Evolutionary conservation across 495 filamentous ascomycete species (phyloP).

Genomic region (Daldinia loculata): DNA sequence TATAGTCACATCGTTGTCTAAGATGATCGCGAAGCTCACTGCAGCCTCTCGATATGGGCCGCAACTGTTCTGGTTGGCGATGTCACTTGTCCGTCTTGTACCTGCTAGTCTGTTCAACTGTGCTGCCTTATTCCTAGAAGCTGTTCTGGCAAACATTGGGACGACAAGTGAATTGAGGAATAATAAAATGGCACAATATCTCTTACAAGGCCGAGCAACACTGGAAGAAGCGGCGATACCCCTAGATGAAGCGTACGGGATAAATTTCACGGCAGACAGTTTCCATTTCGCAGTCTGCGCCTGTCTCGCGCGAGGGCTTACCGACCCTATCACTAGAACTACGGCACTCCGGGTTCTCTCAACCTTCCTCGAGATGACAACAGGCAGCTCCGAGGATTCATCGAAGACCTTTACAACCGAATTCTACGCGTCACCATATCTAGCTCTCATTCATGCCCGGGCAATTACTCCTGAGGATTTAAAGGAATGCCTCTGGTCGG

Average conservation of each 20-base stretch:
- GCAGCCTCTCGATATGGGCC: constrained; percentile 69
- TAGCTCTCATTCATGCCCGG: constrained; percentile 59
- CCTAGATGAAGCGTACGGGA: constrained; percentile 68
- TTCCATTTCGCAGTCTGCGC: constrained; percentile 71
- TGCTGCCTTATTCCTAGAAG: constrained; percentile 67
- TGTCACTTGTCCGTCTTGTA: constrained; percentile 69
- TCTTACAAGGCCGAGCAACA: constrained; percentile 63
- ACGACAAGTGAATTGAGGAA: constrained; percentile 63
- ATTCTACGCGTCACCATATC: constrained; percentile 58
- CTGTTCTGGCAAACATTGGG: constrained; percentile 66
- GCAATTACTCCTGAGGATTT: constrained; percentile 57
- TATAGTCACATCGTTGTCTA: constrained; percentile 69
- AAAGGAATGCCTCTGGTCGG: constrained; percentile 61
- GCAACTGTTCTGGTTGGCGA: constrained; percentile 74
- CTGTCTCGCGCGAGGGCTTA: constrained; percentile 67
- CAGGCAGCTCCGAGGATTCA: constrained; percentile 42
- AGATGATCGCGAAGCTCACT: constrained; percentile 74
- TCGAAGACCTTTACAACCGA: constrained; percentile 43
- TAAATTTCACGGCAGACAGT: constrained; percentile 68
- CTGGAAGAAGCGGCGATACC: constrained; percentile 66
- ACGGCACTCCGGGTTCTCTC: constrained; percentile 64
- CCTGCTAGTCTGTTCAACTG: constrained; percentile 67
- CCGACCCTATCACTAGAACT: constrained; percentile 64
- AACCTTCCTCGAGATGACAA: constrained; percentile 67
- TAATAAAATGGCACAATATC: constrained; percentile 63